phyloP scores from a whole-genome alignment of 2,329 filamentous ascomycete genomes.

The Ophiostoma sp. region DNA sequence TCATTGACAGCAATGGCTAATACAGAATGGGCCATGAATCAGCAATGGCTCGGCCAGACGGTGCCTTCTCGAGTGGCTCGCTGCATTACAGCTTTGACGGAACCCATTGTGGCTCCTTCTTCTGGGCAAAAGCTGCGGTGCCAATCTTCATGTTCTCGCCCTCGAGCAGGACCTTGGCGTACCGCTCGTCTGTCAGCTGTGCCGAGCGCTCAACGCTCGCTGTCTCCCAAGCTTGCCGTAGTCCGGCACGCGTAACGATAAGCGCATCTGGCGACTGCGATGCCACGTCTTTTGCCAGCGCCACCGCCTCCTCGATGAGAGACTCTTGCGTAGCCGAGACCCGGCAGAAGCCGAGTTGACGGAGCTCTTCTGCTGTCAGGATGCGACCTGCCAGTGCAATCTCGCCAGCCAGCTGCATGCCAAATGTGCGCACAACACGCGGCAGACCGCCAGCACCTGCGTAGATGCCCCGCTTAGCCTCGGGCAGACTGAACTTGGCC shows the following conservation, averaged over 20 bases:
- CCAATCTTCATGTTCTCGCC: constrained; percentile 31
- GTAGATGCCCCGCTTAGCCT: constrained; percentile 64
- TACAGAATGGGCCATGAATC: too few relatives aligned
- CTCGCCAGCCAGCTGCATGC: constrained; percentile 63
- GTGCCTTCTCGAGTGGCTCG: too few relatives aligned
- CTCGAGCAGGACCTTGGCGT: constrained; percentile 27
- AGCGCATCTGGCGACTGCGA: constrained; percentile 68
- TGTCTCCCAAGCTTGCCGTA: constrained; percentile 66
- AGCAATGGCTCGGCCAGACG: too few relatives aligned
- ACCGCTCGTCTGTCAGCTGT: constrained; percentile 27
- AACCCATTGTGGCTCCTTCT: constrained; percentile 28
- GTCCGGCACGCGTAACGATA: constrained; percentile 64
- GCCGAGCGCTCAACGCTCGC: constrained; percentile 30
- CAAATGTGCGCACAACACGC: constrained; percentile 59
- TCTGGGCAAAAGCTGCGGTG: constrained; percentile 30
- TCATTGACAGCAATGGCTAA: too few relatives aligned
- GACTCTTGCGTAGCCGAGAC: constrained; percentile 45
- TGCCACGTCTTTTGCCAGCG: constrained; percentile 56
- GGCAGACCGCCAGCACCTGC: constrained; percentile 66
- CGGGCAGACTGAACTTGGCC: constrained; percentile 56
- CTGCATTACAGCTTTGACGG: constrained; percentile 29
- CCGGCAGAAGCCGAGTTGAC: constrained; percentile 58
- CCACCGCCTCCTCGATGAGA: constrained; percentile 41
- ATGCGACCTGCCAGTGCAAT: constrained; percentile 60
- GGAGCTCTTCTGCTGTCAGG: constrained; percentile 54